Percentiles rank a stretch among this genome's conserved stretches.
phyloP scores from a whole-genome alignment of 164 flowering plant genomes.

The Annona cherimola region DNA sequence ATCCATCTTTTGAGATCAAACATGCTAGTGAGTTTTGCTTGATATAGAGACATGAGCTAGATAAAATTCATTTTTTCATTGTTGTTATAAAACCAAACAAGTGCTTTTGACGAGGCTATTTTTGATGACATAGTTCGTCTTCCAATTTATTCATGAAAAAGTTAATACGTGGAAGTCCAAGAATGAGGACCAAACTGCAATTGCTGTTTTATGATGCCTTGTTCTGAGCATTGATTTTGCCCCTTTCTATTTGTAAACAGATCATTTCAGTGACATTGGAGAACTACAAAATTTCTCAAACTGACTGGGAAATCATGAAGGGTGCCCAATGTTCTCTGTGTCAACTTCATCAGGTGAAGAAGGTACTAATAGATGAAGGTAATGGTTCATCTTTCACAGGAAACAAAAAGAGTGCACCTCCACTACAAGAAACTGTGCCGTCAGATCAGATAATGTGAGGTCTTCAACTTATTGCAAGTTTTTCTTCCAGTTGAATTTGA shows the following conservation, averaged over 20 bases:
- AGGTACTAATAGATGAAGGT: conserved; percentile 26
- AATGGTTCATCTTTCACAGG: conserved; percentile 25
- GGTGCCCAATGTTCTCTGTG: conserved; percentile 17
- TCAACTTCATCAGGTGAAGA: conserved; percentile 33
- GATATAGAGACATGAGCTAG: not conserved
- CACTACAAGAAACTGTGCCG: conserved; percentile 21
- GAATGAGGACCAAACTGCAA: too few species aligned
- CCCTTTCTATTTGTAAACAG: conserved; percentile 29
- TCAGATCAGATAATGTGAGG: conserved; percentile 41
- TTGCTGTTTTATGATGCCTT: too few species aligned
- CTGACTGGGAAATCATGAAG: conserved; percentile 22
- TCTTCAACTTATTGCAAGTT: not conserved
- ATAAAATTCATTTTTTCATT: not conserved
- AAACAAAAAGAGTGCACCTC: conserved; percentile 21
- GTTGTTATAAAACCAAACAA: not conserved
- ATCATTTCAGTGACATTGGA: conserved; percentile 70
- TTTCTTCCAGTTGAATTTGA: not conserved
- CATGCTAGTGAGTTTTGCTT: not conserved
- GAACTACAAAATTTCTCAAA: conserved; percentile 45
- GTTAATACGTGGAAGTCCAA: too few species aligned
- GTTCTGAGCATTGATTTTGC: not conserved
- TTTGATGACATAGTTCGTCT: too few species aligned
- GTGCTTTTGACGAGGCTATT: too few species aligned
- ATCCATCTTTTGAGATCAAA: not conserved
- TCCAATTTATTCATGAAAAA: too few species aligned